Evolutionary conservation across 2,329 filamentous ascomycete species (phyloP).

Genomic region (Colletotrichum tofieldiae): DNA sequence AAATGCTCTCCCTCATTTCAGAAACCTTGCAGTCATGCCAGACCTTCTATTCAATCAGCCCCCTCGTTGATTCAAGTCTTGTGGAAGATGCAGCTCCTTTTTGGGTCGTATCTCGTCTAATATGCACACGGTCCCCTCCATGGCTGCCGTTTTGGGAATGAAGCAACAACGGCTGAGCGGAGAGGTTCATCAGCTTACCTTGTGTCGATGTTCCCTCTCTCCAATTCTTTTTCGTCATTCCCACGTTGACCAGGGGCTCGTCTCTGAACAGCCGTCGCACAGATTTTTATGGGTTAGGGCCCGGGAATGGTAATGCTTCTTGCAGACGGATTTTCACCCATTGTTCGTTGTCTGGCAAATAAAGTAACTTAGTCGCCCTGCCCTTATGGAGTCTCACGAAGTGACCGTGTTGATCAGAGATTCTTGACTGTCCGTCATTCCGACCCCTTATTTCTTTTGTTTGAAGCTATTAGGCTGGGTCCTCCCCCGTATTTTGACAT

Average conservation of each 20-base stretch:
- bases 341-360: slow-evolving; percentile 19
- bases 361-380: slow-evolving; percentile 21
- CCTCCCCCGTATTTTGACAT: slow-evolving; percentile 14
- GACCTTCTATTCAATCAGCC: not conserved
- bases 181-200: not conserved
- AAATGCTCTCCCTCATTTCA: slow-evolving; percentile 6
- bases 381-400: slow-evolving; percentile 3
- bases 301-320: slow-evolving; percentile 5
- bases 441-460: not conserved
- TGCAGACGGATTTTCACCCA: not conserved
- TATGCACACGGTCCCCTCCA: not conserved
- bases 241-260: slow-evolving; percentile 20
- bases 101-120: slow-evolving; percentile 4
- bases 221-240: slow-evolving; percentile 11
- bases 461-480: slow-evolving; percentile 24
- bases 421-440: not conserved
- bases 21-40: not conserved
- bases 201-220: not conserved
- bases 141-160: slow-evolving; percentile 9
- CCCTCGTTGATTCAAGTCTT: not conserved
- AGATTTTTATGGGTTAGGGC: slow-evolving; percentile 10
- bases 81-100: not conserved
- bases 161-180: slow-evolving; percentile 2
- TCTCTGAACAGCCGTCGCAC: not conserved
- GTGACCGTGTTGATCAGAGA: not conserved